Evolutionary conservation across 352 stramenopile genomes (phyloP).

Genomic region (Aphanomyces euteiches): DNA sequence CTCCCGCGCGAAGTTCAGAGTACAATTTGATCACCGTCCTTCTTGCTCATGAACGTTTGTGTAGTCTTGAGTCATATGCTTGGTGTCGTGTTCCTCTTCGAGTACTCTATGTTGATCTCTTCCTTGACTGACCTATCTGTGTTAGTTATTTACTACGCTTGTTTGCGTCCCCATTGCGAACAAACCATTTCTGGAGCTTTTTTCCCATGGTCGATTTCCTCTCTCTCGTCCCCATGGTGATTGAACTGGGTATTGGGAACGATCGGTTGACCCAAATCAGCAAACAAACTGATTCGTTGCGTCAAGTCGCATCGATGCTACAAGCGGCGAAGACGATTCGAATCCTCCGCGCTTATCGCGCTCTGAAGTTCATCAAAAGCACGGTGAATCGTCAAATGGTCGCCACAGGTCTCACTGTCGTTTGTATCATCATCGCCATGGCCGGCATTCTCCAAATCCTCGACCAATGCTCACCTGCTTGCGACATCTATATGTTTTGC

Average conservation of each 20-base stretch:
- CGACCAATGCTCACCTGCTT: slow-evolving; percentile 46
- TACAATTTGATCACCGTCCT: slow-evolving; percentile 29
- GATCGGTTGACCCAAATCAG: slow-evolving; percentile 20
- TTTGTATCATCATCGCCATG: slow-evolving; percentile 72
- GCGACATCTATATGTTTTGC: slow-evolving; percentile 27
- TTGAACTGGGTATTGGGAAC: slow-evolving; percentile 30
- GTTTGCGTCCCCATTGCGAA: slow-evolving; percentile 58
- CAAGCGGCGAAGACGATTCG: slow-evolving; percentile 53
- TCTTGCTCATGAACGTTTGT: not conserved
- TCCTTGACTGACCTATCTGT: not conserved
- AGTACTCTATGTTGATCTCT: slow-evolving; percentile 40
- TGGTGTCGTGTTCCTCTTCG: slow-evolving; percentile 56
- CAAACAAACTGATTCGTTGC: slow-evolving; percentile 22
- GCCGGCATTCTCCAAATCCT: slow-evolving; percentile 64
- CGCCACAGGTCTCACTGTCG: slow-evolving; percentile 56
- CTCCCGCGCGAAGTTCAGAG: slow-evolving; percentile 45
- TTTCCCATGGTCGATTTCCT: slow-evolving; percentile 55
- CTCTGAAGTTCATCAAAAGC: slow-evolving; percentile 69
- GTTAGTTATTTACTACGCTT: slow-evolving; percentile 53
- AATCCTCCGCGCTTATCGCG: slow-evolving; percentile 64
- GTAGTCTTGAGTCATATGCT: slow-evolving; percentile 23
- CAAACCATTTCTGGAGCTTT: slow-evolving; percentile 53
- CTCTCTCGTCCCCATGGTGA: slow-evolving; percentile 61
- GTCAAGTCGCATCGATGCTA: slow-evolving; percentile 29
- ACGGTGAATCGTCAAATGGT: slow-evolving; percentile 64